Evolutionary conservation across 1,284 basidiomycete species (phyloP).

Genomic region (Malassezia brasiliensis): DNA sequence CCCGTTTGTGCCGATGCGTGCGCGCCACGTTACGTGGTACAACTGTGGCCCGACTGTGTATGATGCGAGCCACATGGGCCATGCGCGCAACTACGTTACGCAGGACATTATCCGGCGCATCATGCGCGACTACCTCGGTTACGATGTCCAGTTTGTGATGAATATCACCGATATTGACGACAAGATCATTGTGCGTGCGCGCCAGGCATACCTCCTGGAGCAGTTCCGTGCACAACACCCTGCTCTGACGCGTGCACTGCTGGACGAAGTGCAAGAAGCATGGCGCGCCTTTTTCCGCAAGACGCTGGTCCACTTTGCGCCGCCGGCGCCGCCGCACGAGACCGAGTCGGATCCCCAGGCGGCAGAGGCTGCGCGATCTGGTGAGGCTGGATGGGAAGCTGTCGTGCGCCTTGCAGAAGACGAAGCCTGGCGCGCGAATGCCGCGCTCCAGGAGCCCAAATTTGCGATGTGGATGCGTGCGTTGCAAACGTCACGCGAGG

Average conservation of each 20-base stretch:
- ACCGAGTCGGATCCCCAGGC: slow-evolving; percentile 21
- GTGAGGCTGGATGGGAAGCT: slow-evolving; percentile 42
- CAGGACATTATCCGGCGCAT: slow-evolving; percentile 91
- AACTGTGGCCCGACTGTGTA: slow-evolving; percentile 98
- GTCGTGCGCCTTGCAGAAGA: slow-evolving; percentile 27
- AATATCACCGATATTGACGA: slow-evolving; percentile 99
- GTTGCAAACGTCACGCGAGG: slow-evolving; percentile 35
- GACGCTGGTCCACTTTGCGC: slow-evolving; percentile 36
- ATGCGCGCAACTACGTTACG: slow-evolving; percentile 96
- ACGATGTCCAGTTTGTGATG: slow-evolving; percentile 97
- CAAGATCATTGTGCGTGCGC: slow-evolving; percentile 60
- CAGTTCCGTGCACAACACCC: slow-evolving; percentile 30
- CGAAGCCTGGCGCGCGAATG: slow-evolving; percentile 28
- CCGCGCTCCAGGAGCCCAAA: slow-evolving; percentile 36
- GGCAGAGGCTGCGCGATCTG: slow-evolving; percentile 24
- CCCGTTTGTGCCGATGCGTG: slow-evolving; percentile 65
- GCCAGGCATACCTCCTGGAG: slow-evolving; percentile 55
- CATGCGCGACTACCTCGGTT: slow-evolving; percentile 89
- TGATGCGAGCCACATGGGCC: slow-evolving; percentile 96
- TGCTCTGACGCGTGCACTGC: slow-evolving; percentile 26
- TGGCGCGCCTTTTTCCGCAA: slow-evolving; percentile 38
- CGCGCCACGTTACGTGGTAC: slow-evolving; percentile 92
- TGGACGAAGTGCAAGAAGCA: slow-evolving; percentile 28
- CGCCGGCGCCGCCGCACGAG: slow-evolving; percentile 35
- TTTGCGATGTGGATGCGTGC: slow-evolving; percentile 41